Percentiles rank a stretch among this genome's conserved stretches.
Evolutionary conservation across 2,329 filamentous ascomycete species (phyloP).

Genomic region (Talaromyces marneffei): DNA sequence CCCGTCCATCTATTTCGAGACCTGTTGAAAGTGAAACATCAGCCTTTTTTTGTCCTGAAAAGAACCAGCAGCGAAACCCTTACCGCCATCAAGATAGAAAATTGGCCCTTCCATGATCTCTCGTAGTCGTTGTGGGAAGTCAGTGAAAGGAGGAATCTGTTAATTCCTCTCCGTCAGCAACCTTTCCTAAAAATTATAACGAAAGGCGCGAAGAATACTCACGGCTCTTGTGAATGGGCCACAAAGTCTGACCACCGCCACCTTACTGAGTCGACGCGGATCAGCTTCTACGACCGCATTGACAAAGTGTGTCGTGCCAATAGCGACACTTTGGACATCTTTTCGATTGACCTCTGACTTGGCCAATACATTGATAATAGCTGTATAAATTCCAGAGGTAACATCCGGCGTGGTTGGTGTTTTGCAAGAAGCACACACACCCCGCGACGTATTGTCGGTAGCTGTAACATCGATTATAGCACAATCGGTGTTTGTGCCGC

Average conservation of each 20-base stretch:
- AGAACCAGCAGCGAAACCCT: not conserved
- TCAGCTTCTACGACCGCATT: conserved; percentile 47
- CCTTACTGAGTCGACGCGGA: conserved; percentile 38
- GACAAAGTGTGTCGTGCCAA: conserved; percentile 48
- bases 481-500: conserved; percentile 40
- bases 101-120: conserved; percentile 6
- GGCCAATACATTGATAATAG: conserved; percentile 41
- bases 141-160: conserved; percentile 43
- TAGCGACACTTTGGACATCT: conserved; percentile 44
- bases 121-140: conserved; percentile 40
- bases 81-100: conserved; percentile 11
- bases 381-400: conserved; percentile 45
- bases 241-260: conserved; percentile 42
- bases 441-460: conserved; percentile 27
- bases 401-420: conserved; percentile 48
- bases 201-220: not conserved
- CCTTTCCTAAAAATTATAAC: not conserved
- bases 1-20: conserved; percentile 46
- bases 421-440: conserved; percentile 45
- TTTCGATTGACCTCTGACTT: conserved; percentile 34
- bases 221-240: conserved; percentile 35
- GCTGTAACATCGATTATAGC: conserved; percentile 40
- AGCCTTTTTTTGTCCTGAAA: not conserved
- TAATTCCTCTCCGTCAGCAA: not conserved
- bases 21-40: conserved; percentile 20